A percentile compares a stretch with the other conserved stretches of the same genome.
Evolutionary conservation across 345 rosid species (phyloP).

Genomic region (Populus tremula): DNA sequence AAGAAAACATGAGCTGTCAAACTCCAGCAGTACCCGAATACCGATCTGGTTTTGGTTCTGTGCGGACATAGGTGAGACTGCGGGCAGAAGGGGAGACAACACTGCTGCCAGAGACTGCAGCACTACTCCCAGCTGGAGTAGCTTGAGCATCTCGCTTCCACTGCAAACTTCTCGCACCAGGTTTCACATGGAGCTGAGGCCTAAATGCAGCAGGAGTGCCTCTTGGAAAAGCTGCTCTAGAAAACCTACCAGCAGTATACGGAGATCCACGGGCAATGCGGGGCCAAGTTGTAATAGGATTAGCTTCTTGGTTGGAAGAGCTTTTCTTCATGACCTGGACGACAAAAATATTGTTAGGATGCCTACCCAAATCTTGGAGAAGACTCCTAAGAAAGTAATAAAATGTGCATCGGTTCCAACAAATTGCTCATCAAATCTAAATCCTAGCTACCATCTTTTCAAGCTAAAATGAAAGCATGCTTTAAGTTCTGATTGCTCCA

Average conservation of each 20-base stretch:
- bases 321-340: conserved; percentile 76
- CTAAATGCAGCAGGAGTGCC: conserved; percentile 61
- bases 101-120: conserved; percentile 31
- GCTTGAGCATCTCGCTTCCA: conserved; percentile 81
- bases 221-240: conserved; percentile 58
- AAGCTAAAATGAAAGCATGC: neutral
- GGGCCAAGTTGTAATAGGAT: conserved; percentile 61
- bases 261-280: conserved; percentile 45
- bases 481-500: neutral
- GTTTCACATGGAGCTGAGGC: conserved; percentile 54
- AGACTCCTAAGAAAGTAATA: neutral
- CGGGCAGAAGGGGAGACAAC: conserved; percentile 42
- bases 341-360: conserved; percentile 8
- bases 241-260: conserved; percentile 49
- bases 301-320: conserved; percentile 52
- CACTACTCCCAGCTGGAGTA: conserved; percentile 37
- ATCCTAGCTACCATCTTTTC: neutral
- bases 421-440: neutral
- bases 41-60: conserved; percentile 51
- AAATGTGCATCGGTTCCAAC: neutral
- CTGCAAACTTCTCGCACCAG: conserved; percentile 84
- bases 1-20: neutral
- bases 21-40: conserved; percentile 31
- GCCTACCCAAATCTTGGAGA: neutral
- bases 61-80: conserved; percentile 72